Percentiles rank a stretch among this genome's conserved stretches.
These are phyloP conservation scores for Hypomyces perniciosus DNA, from an alignment of 2,329 filamentous ascomycete species.

Conservation along the genomic window DNA sequence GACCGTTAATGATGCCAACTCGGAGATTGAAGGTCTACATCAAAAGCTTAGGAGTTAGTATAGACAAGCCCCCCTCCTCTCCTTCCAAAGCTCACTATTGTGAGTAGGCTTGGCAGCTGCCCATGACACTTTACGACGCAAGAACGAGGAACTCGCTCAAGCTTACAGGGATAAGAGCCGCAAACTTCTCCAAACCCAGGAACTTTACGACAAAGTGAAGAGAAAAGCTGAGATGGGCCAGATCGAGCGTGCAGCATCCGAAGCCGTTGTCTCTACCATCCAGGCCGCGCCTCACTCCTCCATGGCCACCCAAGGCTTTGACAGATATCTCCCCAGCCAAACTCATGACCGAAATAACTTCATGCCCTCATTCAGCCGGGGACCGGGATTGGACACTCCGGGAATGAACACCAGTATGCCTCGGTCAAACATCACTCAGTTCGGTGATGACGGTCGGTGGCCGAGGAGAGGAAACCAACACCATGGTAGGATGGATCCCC, in stretches of 20 bases:
- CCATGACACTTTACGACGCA: conserved; percentile 57
- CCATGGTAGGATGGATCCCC: conserved; percentile 13
- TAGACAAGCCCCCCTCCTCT: neutral
- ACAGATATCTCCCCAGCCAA: conserved; percentile 2
- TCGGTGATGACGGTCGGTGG: conserved; percentile 17
- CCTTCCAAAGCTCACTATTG: conserved; percentile 9
- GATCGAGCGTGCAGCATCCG: conserved; percentile 48
- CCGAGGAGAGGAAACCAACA: conserved; percentile 10
- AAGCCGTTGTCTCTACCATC: conserved; percentile 31
- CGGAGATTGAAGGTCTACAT: conserved; percentile 61
- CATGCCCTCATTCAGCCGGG: conserved; percentile 12
- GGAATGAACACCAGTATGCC: conserved; percentile 15
- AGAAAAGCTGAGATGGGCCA: conserved; percentile 48
- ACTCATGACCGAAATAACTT: neutral
- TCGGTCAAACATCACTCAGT: conserved; percentile 11
- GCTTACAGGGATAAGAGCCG: conserved; percentile 65
- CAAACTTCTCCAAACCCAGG: conserved; percentile 62
- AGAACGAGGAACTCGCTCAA: conserved; percentile 65
- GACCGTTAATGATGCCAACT: conserved; percentile 67
- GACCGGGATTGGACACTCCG: conserved; percentile 15
- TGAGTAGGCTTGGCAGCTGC: conserved; percentile 50
- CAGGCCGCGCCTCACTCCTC: conserved; percentile 14
- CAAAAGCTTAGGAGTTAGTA: conserved; percentile 56
- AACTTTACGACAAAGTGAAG: conserved; percentile 56
- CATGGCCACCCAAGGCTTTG: conserved; percentile 3